Conservation (phyloP, 768 basidiomycete species). For the Dacryopinax spathularia region DNA sequence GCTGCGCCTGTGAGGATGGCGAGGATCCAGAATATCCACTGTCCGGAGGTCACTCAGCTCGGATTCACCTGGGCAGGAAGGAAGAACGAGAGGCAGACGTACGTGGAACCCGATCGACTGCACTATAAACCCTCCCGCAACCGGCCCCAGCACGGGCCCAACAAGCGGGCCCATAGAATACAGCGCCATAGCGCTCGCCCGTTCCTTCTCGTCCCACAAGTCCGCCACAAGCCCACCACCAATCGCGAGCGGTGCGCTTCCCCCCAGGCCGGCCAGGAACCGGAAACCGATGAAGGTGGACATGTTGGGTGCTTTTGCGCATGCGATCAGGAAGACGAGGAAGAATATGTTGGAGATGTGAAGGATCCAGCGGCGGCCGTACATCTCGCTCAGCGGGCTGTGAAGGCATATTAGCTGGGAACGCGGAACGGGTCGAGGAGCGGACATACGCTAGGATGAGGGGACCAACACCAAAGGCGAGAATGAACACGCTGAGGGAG, state of each 20-base stretch:
- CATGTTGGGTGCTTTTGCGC: slow-evolving; percentile 49
- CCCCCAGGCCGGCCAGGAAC: slow-evolving; percentile 18
- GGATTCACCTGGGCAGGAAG: not conserved
- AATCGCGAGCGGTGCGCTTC: slow-evolving; percentile 12
- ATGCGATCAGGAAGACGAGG: slow-evolving; percentile 49
- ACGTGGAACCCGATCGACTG: not conserved
- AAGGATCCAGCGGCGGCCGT: slow-evolving; percentile 52
- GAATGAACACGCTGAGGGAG: slow-evolving; percentile 48
- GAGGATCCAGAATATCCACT: slow-evolving; percentile 14
- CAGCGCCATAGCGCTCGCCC: slow-evolving; percentile 15
- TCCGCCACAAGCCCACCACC: slow-evolving; percentile 13
- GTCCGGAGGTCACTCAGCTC: too few species aligned
- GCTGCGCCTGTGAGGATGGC: slow-evolving; percentile 12
- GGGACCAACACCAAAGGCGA: slow-evolving; percentile 53
- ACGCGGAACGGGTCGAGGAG: not conserved
- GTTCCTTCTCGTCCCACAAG: slow-evolving; percentile 10
- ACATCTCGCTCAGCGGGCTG: slow-evolving; percentile 53
- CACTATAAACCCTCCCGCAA: not conserved
- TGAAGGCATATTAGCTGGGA: not conserved
- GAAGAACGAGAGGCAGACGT: not conserved
- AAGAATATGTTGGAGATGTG: slow-evolving; percentile 52
- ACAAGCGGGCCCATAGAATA: slow-evolving; percentile 15
- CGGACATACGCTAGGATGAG: slow-evolving; percentile 35
- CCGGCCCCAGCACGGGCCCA: slow-evolving; percentile 10
- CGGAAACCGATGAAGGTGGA: slow-evolving; percentile 48